Base-by-base conservation (phyloP, 192 early-diverging fungal genomes). In the Coemansia brasiliensis region DNA sequence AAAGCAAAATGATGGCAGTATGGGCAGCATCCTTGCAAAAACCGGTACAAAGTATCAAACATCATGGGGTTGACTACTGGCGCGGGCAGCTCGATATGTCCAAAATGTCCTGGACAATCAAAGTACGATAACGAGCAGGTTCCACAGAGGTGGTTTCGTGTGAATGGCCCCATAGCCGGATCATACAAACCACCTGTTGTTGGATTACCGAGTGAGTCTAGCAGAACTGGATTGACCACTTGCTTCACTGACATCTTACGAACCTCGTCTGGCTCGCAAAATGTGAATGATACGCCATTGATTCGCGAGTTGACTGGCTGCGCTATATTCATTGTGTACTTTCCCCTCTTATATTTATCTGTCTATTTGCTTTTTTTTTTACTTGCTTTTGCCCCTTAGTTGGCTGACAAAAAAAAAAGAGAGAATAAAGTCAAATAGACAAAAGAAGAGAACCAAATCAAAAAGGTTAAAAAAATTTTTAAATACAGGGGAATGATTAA, bases 41-140 rank as follows among this genome's bases (percentile, higher is more conserved):
- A 69, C 62, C 86, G 87, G 74, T 90, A 92, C 74, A 95, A 79
- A n/a, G 92, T 85, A n/a, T 82, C 80, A 68, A 98, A 96, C 66
- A 96, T 92, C 82, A 96, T 85, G 16, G 97, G 89, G 76, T 99
- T 96, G 74, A 93, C 88, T 38, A 89, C 89, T 18, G 92, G 91
- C 12, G 84, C 81, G 11, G 89, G 87, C 18, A 98, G 83, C 58
- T 96, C 92, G 61, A 98, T 95, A 69, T 98, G 94, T 13, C 95
- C 94, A 83, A 95, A 98, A 61, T 98, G 94, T 32, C 95, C 95
- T 4, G 94, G 94, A 62, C 94, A 98, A 37, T 82, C 82, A 60
- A 83, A 88, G 81, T 92, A 80, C 32, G 84, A 84, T 46, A 94
- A 82, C 8, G 81, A 81, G 74, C 95, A 98, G 11, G 95, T 96